Evolutionary conservation across 306 rosid species (phyloP), one percentile per base, ranked within the genome.

Genomic region (Sechiopsis laciniata): DNA sequence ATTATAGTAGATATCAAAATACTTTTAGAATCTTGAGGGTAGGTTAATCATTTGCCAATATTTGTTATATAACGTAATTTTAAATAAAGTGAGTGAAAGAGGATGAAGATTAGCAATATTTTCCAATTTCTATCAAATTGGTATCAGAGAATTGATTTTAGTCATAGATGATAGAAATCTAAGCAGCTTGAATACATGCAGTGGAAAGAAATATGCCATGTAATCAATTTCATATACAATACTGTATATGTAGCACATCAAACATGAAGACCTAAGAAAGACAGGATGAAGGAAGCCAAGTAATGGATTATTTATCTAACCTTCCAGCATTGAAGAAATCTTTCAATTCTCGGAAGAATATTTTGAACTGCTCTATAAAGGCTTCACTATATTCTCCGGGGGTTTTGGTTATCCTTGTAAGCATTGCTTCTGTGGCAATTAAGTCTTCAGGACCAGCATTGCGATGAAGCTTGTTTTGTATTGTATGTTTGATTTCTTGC

Each of bases 261-360:
- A 66, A 74, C 52, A 15, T 10, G 70, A 50, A 78, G 14, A 60
- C 35, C 50, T 40, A 17, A 58, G 62, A 75, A 64, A 63, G 64
- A 16, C 40, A n/a, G 13, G 8, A 73, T 69, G 24, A 71, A 77
- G 21, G 19, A 68, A 37, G 73, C 22, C 3, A 56, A 61, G 54
- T 50, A 14, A 45, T 46, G 74, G 61, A 37, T 52, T 14, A 50
- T 55, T 68, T 54, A 78, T 77, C 88, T 78, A 74, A 94, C 99
- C 99, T 90, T 85, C 96, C 97, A 84, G 99, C 99, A 80, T 94
- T 94, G 82, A 94, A 94, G 85, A 94, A 94, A 82, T 94, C 99
- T 84, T 94, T 94, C 63, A 94, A 96, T 85, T 94, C 99, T 19
- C 45, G 89, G 83, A 85, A 88, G 84, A 94, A 94, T 82, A 89